Conservation (phyloP, 768 basidiomycete genomes). For the Gloeostereum incarnatum region DNA sequence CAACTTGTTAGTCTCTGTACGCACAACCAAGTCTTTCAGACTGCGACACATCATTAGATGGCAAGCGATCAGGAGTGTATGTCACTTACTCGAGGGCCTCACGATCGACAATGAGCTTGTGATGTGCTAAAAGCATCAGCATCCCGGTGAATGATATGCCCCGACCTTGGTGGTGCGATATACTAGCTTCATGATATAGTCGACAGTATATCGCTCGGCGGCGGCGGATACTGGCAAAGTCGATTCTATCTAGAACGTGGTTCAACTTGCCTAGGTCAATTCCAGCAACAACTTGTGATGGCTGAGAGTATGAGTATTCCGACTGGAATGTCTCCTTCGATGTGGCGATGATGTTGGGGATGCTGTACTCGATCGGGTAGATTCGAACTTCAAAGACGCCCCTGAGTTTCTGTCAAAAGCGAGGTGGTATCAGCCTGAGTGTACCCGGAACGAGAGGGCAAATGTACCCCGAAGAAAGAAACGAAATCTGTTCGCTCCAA, state of each 20-base stretch:
- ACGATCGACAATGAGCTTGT: conserved; percentile 84
- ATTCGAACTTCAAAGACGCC: conserved; percentile 86
- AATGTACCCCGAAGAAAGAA: conserved; percentile 73
- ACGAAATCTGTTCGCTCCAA: conserved; percentile 63
- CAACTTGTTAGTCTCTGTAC: conserved; percentile 69
- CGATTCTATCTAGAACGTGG: conserved; percentile 49
- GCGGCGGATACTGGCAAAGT: conserved; percentile 51
- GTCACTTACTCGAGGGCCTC: conserved; percentile 74
- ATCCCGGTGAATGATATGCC: conserved; percentile 91
- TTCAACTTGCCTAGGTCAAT: conserved; percentile 61
- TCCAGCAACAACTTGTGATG: conserved; percentile 30
- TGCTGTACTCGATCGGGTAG: conserved; percentile 63
- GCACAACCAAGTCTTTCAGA: conserved; percentile 68
- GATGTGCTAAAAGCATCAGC: conserved; percentile 80
- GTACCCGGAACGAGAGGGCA: not conserved
- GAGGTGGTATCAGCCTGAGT: conserved; percentile 5
- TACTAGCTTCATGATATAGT: conserved; percentile 79
- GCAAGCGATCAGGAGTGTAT: not conserved
- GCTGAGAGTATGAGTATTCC: conserved; percentile 16
- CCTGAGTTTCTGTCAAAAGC: conserved; percentile 50
- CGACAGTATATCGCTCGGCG: conserved; percentile 65
- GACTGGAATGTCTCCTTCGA: conserved; percentile 30
- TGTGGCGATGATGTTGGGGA: conserved; percentile 47
- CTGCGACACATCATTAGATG: conserved; percentile 34
- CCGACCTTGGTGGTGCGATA: conserved; percentile 58